Base-by-base conservation (phyloP, 345 rosid genomes). In the Populus alba region DNA sequence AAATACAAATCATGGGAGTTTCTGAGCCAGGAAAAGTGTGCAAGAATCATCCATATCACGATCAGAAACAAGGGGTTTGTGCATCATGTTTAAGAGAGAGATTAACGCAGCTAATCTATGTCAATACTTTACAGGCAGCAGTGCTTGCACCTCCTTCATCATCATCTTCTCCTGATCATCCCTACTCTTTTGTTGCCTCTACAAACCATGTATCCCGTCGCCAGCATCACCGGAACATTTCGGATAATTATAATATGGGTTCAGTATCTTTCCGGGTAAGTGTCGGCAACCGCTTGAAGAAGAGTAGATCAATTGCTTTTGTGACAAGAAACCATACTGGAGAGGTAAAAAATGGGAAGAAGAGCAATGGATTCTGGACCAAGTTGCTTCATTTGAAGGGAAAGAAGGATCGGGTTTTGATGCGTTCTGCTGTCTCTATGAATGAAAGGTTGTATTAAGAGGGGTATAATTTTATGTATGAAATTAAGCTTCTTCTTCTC, bases 301-400 rank as follows among this genome's bases (percentile, higher is more conserved):
- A 94, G 86, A 92, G 98, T 71, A 87, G 92, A 82, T 94, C 98
- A 66, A 69, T 90, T 78, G 92, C 91, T 77, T 80, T 81, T 41
- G 87, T 70, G 73, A 80, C 91, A 0, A 86, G 83, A 63, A 84
- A 62, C 51, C 29, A 37, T 13, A 81, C 31, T 3, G 88, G 77
- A 31, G 83, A 80, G 49, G 76, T 27, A 45, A 78, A 57, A 75
- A 78, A 68, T 55, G 82, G 79, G 81, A 87, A 78, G 85, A 87
- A 78, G 87, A 86, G 79, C 62, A 81, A 72, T 45, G 94, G 97
- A 53, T 92, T 94, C 72, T 92, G 97, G 98, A 83, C 86, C 0
- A 91, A 86, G 84, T 81, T 91, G 85, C 85, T 90, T 71, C 89
- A 78, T 77, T 33, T 87, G 53, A 87, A 88, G 78, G 86, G 86